These are phyloP conservation scores for Sporobolus alterniflorus DNA, from an alignment of 202 grass and related monocot species.

Conservation along the genomic window DNA sequence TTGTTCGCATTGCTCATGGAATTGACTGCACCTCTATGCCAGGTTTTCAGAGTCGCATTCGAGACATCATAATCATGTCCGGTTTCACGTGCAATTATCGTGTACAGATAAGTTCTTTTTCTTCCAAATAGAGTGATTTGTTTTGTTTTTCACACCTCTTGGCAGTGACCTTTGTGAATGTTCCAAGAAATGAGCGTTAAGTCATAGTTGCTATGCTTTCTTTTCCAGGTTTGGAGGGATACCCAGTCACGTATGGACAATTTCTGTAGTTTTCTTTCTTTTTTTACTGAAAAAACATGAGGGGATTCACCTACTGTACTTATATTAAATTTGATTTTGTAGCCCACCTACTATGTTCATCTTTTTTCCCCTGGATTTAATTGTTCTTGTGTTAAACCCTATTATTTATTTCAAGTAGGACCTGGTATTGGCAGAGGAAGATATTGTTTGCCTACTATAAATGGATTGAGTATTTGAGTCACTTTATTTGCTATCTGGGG, in stretches of 20 bases:
- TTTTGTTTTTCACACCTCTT: conserved; percentile 10
- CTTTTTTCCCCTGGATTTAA: conserved; percentile 1
- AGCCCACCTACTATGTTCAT: conserved; percentile 5
- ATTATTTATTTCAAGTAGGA: neutral
- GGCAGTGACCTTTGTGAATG: neutral
- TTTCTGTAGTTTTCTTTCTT: neutral
- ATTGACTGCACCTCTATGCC: neutral
- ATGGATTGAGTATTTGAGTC: conserved; percentile 9
- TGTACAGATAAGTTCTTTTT: conserved; percentile 3
- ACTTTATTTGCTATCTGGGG: conserved; percentile 40
- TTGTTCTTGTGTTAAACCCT: conserved; percentile 5
- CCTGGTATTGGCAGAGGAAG: neutral
- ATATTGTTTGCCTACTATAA: conserved; percentile 12
- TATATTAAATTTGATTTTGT: neutral
- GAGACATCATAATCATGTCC: neutral
- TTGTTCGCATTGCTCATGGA: conserved; percentile 15
- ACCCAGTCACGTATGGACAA: neutral
- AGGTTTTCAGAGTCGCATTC: conserved; percentile 30
- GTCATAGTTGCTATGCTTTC: neutral
- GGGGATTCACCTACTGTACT: neutral
- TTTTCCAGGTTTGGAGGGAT: conserved; percentile 37
- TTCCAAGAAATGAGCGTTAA: neutral
- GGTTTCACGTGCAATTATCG: neutral
- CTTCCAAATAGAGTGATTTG: conserved; percentile 5
- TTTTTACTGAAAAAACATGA: neutral